These are phyloP conservation scores for Ochetophila trinervis DNA, from an alignment of 306 rosid species.

Conservation along the genomic window DNA sequence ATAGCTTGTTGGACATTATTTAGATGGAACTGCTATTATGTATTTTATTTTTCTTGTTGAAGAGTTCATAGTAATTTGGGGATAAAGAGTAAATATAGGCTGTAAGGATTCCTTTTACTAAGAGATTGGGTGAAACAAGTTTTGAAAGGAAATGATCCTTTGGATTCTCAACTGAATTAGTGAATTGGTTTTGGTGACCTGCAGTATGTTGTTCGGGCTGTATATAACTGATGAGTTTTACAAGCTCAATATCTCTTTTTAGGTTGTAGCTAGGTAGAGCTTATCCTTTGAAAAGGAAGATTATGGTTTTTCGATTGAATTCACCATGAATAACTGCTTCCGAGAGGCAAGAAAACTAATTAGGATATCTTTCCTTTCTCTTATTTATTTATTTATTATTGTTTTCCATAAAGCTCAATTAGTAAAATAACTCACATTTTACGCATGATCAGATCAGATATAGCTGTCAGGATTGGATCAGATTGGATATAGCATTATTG, in stretches of 20 bases:
- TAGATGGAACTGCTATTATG: constrained; percentile 2
- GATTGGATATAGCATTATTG: too few relatives aligned
- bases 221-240: background rate
- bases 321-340: too few relatives aligned
- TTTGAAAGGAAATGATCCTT: constrained; percentile 5
- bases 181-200: constrained; percentile 10
- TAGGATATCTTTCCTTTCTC: too few relatives aligned
- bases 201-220: constrained; percentile 18
- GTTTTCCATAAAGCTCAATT: too few relatives aligned
- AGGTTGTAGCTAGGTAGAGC: constrained; percentile 24
- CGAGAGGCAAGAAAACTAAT: too few relatives aligned
- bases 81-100: constrained; percentile 9
- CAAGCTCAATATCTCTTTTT: background rate
- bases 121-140: constrained; percentile 8
- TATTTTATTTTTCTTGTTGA: background rate
- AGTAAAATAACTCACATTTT: too few relatives aligned
- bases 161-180: constrained; percentile 22
- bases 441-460: too few relatives aligned
- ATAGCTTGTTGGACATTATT: constrained; percentile 10
- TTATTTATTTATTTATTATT: too few relatives aligned
- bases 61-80: background rate
- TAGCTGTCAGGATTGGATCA: too few relatives aligned
- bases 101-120: constrained; percentile 7
- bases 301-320: constrained; percentile 23
- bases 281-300: constrained; percentile 28